Base-by-base conservation (phyloP, 2,329 filamentous ascomycete species). In the Beauveria brongniartii region DNA sequence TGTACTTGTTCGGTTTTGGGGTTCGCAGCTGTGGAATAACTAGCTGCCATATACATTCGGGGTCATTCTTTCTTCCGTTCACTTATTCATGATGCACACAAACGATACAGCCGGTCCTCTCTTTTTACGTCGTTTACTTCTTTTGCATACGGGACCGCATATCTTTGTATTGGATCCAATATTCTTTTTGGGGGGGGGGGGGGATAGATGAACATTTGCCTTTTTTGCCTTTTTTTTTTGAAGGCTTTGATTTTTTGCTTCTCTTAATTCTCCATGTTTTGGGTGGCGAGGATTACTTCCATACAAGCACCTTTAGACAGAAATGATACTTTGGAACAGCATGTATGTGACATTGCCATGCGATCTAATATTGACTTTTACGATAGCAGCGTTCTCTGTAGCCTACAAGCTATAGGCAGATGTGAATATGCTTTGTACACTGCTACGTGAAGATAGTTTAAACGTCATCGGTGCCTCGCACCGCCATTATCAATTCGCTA, bases 181-280 rank as follows among this genome's bases (percentile, higher is more conserved):
- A 44, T 46, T 41, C n/a, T 34, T 43, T 43, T 20, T 43, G n/a
- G n/a, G n/a, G n/a, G n/a, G n/a, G n/a, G n/a, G n/a, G n/a, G 56
- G 53, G 59, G 59, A 56, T 61, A 61, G 59, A 61, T 61, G 26
- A 53, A 61, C 53, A 52, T 52, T 52, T 44, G 58, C 30, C 34
- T 40, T 51, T 50, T 34, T 58, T 26, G 18, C 37, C 26, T 7
- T 24, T 34, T 41, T 28, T 10, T 48, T 28, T 34, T 3, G 0
- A 30, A 30, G 12, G 12, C 34, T 12, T 37, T 14, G 34, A 14
- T 3, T 5, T 37, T 37, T 16, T 16, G 34, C 5, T 37, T 37
- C 34, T 37, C 34, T 37, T 37, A 37, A 22, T 28, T 55, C 22
- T 34, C 16, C 10, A n/a, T 55, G 20, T 44, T 41, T 30, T 37